Conservation (phyloP, 768 basidiomycete species). For the Mycena vitilis region DNA sequence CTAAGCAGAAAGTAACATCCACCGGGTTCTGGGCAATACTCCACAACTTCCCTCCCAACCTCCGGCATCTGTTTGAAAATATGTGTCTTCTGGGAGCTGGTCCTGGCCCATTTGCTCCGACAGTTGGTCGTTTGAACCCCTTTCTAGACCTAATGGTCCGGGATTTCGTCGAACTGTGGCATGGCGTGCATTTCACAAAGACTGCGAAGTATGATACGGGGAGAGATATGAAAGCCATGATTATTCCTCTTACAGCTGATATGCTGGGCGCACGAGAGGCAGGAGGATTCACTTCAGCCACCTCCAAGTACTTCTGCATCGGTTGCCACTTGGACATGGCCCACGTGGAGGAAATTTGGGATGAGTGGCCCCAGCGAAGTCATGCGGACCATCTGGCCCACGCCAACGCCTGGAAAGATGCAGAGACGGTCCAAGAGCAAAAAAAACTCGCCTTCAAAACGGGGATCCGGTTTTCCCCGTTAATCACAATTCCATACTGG, state of each 20-base stretch:
- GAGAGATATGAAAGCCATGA: conserved; percentile 27
- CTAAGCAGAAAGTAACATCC: not conserved
- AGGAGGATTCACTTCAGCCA: conserved; percentile 38
- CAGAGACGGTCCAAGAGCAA: conserved; percentile 31
- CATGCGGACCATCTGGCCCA: conserved; percentile 25
- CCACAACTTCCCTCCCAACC: not conserved
- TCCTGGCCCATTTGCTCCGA: conserved; percentile 52
- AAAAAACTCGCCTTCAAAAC: conserved; percentile 34
- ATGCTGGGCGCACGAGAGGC: conserved; percentile 45
- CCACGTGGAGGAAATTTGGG: conserved; percentile 41
- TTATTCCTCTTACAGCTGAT: conserved; percentile 46
- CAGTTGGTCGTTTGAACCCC: conserved; percentile 46
- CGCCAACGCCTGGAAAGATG: conserved; percentile 39
- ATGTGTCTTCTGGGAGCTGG: conserved; percentile 38
- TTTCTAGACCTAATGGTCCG: conserved; percentile 49
- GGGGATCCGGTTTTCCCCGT: conserved; percentile 45
- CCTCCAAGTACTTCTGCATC: conserved; percentile 43
- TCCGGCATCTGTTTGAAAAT: not conserved
- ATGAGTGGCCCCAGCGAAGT: conserved; percentile 38
- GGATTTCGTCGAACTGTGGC: conserved; percentile 48
- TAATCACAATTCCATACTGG: conserved; percentile 54
- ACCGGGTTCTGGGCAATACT: not conserved
- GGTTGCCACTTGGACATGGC: conserved; percentile 39
- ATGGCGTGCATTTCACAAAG: conserved; percentile 42
- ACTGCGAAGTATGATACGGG: conserved; percentile 35